A percentile compares a stretch with the other conserved stretches of the same genome.
These are phyloP conservation scores for Bipolaris oryzae DNA, from an alignment of 2,329 filamentous ascomycete genomes.

Conservation along the genomic window DNA sequence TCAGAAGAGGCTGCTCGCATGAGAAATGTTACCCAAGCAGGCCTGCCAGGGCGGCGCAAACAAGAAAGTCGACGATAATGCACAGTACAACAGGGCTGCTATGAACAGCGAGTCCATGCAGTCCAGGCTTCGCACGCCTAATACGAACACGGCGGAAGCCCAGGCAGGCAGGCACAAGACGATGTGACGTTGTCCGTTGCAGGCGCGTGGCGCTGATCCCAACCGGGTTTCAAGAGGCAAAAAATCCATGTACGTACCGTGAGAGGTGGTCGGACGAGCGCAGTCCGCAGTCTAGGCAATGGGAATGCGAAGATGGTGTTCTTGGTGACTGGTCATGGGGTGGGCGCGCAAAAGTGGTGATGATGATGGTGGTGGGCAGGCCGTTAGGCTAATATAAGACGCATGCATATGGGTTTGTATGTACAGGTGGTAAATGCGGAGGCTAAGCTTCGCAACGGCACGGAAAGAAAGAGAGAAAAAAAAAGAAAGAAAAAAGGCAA, in stretches of 20 bases:
- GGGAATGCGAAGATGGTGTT: conserved; percentile 1
- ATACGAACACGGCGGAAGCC: conserved; percentile 16
- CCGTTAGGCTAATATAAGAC: conserved; percentile 16
- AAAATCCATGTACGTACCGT: conserved; percentile 41
- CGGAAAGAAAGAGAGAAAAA: conserved; percentile 25
- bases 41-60: conserved; percentile 29
- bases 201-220: conserved; percentile 35
- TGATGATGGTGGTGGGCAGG: conserved; percentile 7
- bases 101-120: conserved; percentile 8
- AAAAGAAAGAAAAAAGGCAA: conserved; percentile 25
- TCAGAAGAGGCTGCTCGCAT: conserved; percentile 41
- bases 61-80: conserved; percentile 24
- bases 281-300: conserved; percentile 27
- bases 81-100: conserved; percentile 16
- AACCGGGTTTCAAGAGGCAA: conserved; percentile 41
- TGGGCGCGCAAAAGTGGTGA: not conserved
- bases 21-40: conserved; percentile 26
- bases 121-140: conserved; percentile 9
- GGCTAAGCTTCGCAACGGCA: conserved; percentile 22
- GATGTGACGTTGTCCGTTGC: conserved; percentile 44
- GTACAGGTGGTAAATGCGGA: conserved; percentile 17
- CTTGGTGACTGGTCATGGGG: conserved; percentile 3
- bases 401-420: conserved; percentile 9
- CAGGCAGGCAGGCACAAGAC: conserved; percentile 23
- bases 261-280: conserved; percentile 47